Base-by-base conservation (phyloP, 805 yeast genomes). In the Yamadazyma insecticola region DNA sequence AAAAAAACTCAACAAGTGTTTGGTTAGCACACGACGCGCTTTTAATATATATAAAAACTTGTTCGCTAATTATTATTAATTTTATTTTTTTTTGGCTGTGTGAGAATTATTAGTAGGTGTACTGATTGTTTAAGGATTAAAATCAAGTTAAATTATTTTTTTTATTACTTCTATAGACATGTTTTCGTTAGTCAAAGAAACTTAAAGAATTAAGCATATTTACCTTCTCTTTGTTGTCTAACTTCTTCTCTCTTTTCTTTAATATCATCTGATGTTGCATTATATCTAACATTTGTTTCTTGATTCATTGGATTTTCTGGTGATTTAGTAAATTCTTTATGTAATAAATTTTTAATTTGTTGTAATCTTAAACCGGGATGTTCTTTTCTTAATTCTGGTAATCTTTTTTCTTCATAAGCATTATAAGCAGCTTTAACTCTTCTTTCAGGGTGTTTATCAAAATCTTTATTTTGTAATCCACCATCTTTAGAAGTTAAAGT, bases 381-480 rank as follows among this genome's bases (percentile, higher is more conserved):
- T 55, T 85, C 95, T 52, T 76, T 69, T 57, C 79, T 77, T 33
- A 81, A 35, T 48, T 81, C 86, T 4, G 92, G 90, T 24, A 81
- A 51, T 47, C 90, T 70, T 34, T 67, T 62, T 40, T 78, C 90
- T 47, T 84, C 86, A 48, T 60, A 85, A 1, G 84, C 86, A 9
- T 75, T 68, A 35, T 67, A 66, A 0, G 95, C 95, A 16, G 90
- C 86, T 63, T 84, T 85, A 58, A 80, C 82, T 51, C 95, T 74
- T 59, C 94, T 75, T 63, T 85, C 95, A 7, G 95, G 95, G 46
- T 85, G 95, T 55, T 87, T 77, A 38, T 85, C 95, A 31, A 85
- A 66, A 31, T 77, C 85, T 48, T 78, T 78, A 39, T 60, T 60
- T 24, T 63, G 57, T 19, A 80, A 79, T 31, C 76, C 81, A 17